Evolutionary conservation across 1,139 yeast genomes (phyloP), one percentile per base, ranked within the genome.

Genomic region (Tardiomyces depauwii): DNA sequence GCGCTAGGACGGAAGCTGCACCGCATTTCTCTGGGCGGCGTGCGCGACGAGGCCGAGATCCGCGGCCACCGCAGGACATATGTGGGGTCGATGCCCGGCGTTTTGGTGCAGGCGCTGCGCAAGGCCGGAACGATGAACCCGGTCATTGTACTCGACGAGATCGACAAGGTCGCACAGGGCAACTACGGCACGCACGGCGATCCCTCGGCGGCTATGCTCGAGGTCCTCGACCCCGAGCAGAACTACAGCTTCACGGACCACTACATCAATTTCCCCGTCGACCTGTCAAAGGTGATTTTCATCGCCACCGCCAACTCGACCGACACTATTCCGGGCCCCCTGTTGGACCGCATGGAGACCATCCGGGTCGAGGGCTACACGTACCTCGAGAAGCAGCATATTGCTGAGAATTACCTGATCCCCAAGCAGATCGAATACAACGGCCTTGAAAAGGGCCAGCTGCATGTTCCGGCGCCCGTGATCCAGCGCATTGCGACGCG

Each of bases 21-120:
- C 64, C 71, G 96, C 48, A 74, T 88, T 39, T 83, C 95, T 1
- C 75, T 88, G 7, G 96, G 96, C 40, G 96, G 96, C 45, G 73
- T 88, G 42, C 78, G 83, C 51, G 96, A 88, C 58, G 95, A 87
- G 60, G 84, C 94, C 16, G 96, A 88, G 57, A 82, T 88, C 50
- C 74, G 95, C 57, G 96, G 96, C 2, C 96, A 88, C 62, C 73
- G 96, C 61, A 73, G 96, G 58, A 88, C 96, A 0, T 88, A 87
- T 61, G 93, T 88, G 41, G 96, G 96, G 2, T 89, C 96, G 2
- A 81, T 88, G 84, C 95, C 96, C 0, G 96, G 96, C 6, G 73
- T 85, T 40, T 70, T 88, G 19, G 74, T 86, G 25, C 94, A 83
- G 65, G 83, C 94, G 0, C 67, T 88, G 46, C 73, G 94, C 50